Base-by-base conservation (phyloP, 495 filamentous ascomycete genomes). In the Pseudomonodictys pantanalensis region DNA sequence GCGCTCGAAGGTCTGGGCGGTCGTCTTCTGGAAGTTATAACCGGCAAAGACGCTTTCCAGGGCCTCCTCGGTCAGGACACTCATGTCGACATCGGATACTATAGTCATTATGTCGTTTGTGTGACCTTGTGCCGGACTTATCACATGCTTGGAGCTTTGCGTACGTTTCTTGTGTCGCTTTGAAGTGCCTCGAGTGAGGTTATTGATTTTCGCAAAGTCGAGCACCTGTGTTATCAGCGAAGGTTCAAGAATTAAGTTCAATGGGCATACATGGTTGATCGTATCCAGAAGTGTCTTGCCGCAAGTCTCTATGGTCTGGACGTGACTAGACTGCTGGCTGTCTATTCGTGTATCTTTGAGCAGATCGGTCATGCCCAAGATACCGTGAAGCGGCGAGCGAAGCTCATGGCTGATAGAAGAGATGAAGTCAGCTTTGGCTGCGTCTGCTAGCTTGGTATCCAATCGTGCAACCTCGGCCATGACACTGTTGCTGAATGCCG, bases 331-430 rank as follows among this genome's bases (percentile, higher is more conserved):
- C 67, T 89, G 86, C 57, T 77, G 73, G 4, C 71, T 67, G 32
- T 81, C 73, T 3, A 84, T 72, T 17, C 73, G 59, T 0, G 78
- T 82, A 10, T 81, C 79, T 23, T 81, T 75, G 6, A 91, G 65
- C 54, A 95, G 85, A 66, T 93, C 88, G 1, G 83, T 83, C 42
- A 82, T 85, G 0, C 85, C 86, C 2, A 91, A 68, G 42, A 91
- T 88, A 0, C 88, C 88, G 61, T 91, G 87, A 6, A 95, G 72
- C 1, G 90, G 90, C 17, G 83, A 88, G 4, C 89, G 80, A 15
- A 93, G 75, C 66, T 95, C 90, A 66, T 95, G 90, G 28, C 83
- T 87, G 24, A 91, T 79, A 10, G 83, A 87, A 0, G 83, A 83
- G 28, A 91, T 83, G 52, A 90, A 84, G 53, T 86, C 86, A 1